Conservation (phyloP, 345 rosid genomes). For the Brassica cretica region DNA sequence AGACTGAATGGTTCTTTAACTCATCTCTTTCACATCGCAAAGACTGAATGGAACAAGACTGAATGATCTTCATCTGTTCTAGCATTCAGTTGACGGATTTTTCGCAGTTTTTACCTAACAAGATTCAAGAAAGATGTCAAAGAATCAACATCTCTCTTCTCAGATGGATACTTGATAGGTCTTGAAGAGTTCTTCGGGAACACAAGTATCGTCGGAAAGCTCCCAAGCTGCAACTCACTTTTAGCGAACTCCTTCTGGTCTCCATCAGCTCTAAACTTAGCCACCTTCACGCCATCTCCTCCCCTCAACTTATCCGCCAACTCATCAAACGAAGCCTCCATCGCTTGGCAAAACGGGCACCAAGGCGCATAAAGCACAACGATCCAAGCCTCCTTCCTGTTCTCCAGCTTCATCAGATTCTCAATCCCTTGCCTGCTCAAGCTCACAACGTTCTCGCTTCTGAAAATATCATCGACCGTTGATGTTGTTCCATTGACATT, state of each 20-base stretch:
- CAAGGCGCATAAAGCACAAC: constrained; percentile 95
- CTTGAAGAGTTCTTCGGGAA: constrained; percentile 75
- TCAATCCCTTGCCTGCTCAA: constrained; percentile 77
- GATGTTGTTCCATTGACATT: constrained; percentile 33
- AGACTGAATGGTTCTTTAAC: not conserved
- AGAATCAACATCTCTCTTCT: constrained; percentile 91
- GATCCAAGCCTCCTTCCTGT: constrained; percentile 79
- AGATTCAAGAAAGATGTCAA: constrained; percentile 82
- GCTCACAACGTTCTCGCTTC: constrained; percentile 59
- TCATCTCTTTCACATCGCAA: not conserved
- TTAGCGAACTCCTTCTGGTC: constrained; percentile 79
- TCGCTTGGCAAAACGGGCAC: constrained; percentile 92
- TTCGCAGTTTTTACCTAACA: constrained; percentile 51
- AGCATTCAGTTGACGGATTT: constrained; percentile 22
- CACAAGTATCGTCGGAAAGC: constrained; percentile 87
- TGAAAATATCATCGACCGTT: constrained; percentile 55
- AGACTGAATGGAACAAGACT: no score
- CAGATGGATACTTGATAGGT: constrained; percentile 84
- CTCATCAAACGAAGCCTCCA: constrained; percentile 77
- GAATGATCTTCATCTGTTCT: no score
- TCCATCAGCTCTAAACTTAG: constrained; percentile 86
- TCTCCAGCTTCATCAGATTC: constrained; percentile 67
- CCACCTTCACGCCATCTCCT: constrained; percentile 70
- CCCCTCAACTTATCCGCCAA: constrained; percentile 64
- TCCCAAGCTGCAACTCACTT: constrained; percentile 67